Evolutionary conservation across 441 rosid genomes (phyloP).

Genomic region (Manihot esculenta): DNA sequence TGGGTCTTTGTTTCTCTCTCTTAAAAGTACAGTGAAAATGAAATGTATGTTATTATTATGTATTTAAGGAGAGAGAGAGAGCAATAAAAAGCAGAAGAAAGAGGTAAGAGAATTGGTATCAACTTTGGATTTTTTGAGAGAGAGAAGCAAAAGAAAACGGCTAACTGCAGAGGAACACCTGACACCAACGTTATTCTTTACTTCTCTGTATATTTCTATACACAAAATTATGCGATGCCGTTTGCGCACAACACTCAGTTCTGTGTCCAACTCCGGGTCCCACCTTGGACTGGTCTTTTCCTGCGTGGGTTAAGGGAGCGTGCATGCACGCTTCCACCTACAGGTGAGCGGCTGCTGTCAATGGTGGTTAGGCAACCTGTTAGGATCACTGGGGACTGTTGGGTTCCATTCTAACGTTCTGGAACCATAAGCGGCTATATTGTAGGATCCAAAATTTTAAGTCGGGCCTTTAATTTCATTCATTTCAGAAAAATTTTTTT

Average conservation of each 20-base stretch:
- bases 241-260: neutral
- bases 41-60: conserved; percentile 10
- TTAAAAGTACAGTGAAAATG: conserved; percentile 28
- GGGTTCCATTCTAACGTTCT: neutral
- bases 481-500: no score
- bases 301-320: conserved; percentile 15
- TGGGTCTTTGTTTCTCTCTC: conserved; percentile 1
- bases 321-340: conserved; percentile 23
- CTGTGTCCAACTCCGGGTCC: neutral
- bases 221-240: conserved; percentile 27
- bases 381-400: conserved; percentile 10
- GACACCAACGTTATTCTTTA: conserved; percentile 52
- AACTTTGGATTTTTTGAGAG: conserved; percentile 26
- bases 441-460: no score
- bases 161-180: conserved; percentile 27
- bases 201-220: neutral
- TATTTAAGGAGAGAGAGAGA: conserved; percentile 18
- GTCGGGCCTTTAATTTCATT: no score
- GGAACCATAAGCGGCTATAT: neutral
- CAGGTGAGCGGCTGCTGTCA: conserved; percentile 35
- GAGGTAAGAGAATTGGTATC: conserved; percentile 28
- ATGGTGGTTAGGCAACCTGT: conserved; percentile 17
- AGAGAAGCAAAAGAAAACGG: conserved; percentile 50
- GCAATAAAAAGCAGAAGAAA: neutral
- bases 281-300: neutral